Base-by-base conservation (phyloP, 1,284 basidiomycete species). In the Lentinus polychrous region DNA sequence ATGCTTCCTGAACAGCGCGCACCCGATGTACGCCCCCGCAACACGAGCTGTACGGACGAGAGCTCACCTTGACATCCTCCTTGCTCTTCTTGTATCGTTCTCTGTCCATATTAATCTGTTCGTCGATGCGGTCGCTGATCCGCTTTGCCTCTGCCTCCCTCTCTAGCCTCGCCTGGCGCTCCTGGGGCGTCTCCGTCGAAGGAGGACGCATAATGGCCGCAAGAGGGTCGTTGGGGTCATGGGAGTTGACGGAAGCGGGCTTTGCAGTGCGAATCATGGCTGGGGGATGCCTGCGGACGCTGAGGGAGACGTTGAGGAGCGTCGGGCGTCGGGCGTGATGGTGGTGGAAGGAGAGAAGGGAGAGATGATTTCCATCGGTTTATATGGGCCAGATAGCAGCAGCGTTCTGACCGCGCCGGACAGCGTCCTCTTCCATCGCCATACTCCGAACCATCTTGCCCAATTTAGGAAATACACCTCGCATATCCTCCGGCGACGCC, bases 101-200 rank as follows among this genome's bases (percentile, higher is more conserved):
- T 48, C 78, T 73, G 58, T 89, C 87, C 49, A 70, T 68, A 54
- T 78, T 76, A 46, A 91, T 70, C 57, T 88, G 76, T 61, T 89
- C 87, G 64, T 91, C 87, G 55, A 91, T 91, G 63, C 74, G 74
- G 54, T 89, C 86, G 45, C 83, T 88, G 53, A 85, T 69, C 47
- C 77, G 75, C 61, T 81, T 81, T 11, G 86, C 85, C 55, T 88
- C 83, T 1, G 79, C 78, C 66, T 91, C 87, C 24, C 70, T 62
- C 51, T 74, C 68, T 20, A 87, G 72, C 51, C 87, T 75, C 31
- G 64, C 52, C 49, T 72, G 67, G 41, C 82, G 78, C 60, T 89
- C 81, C 0, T 67, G 58, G 1, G 83, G 79, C 0, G 81, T 78
- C 68, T 91, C 87, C n/a, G 73, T 65, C 7, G 72, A 61, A 2